Evolutionary conservation across 371 early-diverging fungal species (phyloP).

Genomic region (Mucor circinelloides): DNA sequence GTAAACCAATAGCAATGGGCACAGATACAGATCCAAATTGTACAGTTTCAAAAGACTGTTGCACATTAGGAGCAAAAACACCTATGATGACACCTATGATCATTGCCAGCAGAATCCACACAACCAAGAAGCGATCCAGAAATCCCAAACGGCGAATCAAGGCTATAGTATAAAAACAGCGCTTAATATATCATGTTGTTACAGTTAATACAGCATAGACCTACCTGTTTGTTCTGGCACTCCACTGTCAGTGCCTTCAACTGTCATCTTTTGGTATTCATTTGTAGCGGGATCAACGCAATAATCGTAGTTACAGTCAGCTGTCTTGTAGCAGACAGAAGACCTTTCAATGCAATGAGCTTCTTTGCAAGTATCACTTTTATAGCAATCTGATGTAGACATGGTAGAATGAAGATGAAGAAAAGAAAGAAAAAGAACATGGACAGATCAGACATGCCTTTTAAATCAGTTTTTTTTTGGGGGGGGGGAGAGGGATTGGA

Average conservation of each 20-base stretch:
- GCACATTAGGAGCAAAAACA: constrained; percentile 62
- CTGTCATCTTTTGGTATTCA: not conserved
- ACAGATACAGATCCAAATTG: constrained; percentile 69
- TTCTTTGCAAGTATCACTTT: constrained; percentile 13
- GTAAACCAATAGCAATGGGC: constrained; percentile 68
- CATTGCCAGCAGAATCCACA: constrained; percentile 67
- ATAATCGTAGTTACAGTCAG: constrained; percentile 17
- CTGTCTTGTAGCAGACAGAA: constrained; percentile 16
- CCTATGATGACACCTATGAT: constrained; percentile 72
- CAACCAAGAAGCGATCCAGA: constrained; percentile 54
- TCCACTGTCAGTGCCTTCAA: not conserved
- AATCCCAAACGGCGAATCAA: constrained; percentile 36
- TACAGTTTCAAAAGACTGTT: constrained; percentile 52
- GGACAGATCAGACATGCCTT: not conserved
- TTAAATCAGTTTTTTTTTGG: not conserved
- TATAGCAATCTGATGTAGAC: constrained; percentile 7
- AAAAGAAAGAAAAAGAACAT: not conserved
- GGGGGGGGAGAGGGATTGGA: not conserved
- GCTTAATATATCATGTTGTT: too few species aligned
- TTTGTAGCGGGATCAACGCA: constrained; percentile 9
- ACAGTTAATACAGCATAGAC: too few species aligned
- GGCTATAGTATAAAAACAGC: constrained; percentile 16
- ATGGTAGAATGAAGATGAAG: not conserved
- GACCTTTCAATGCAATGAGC: not conserved
- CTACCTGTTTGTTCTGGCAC: constrained; percentile 9